Evolutionary conservation across 1,284 basidiomycete genomes (phyloP).

Genomic region (Nidula niveotomentosa): DNA sequence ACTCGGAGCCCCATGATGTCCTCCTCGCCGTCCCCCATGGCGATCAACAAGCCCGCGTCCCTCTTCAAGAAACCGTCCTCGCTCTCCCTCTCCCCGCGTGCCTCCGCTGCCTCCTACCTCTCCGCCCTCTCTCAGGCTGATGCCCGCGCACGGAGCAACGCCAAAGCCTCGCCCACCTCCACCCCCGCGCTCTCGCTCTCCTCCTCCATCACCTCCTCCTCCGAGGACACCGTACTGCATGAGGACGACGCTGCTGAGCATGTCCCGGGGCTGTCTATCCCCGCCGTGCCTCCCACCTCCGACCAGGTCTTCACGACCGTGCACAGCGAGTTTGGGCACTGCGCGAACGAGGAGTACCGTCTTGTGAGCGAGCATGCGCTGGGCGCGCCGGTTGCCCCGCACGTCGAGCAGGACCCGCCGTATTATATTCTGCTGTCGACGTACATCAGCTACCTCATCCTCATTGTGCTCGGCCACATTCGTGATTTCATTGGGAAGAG

Average conservation of each 20-base stretch:
- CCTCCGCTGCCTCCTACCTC: slow-evolving; percentile 70
- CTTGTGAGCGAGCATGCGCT: slow-evolving; percentile 63
- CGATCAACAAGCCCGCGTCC: slow-evolving; percentile 48
- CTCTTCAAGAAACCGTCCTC: slow-evolving; percentile 62
- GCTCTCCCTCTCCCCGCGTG: slow-evolving; percentile 40
- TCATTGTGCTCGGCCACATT: slow-evolving; percentile 90
- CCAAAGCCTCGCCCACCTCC: slow-evolving; percentile 42
- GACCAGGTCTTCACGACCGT: slow-evolving; percentile 74
- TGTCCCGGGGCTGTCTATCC: slow-evolving; percentile 54
- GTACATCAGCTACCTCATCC: slow-evolving; percentile 87
- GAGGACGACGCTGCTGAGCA: slow-evolving; percentile 45
- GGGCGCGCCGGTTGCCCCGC: slow-evolving; percentile 46
- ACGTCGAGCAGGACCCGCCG: slow-evolving; percentile 78
- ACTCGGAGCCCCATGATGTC: slow-evolving; percentile 6
- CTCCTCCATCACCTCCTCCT: slow-evolving; percentile 63
- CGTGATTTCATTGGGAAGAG: slow-evolving; percentile 96
- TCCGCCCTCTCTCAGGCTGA: slow-evolving; percentile 72
- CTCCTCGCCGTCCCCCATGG: slow-evolving; percentile 35
- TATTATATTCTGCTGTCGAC: slow-evolving; percentile 93
- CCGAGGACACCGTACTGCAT: slow-evolving; percentile 60
- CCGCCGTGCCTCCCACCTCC: slow-evolving; percentile 67
- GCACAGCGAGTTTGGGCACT: slow-evolving; percentile 88
- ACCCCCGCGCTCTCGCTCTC: slow-evolving; percentile 72
- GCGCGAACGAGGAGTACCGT: slow-evolving; percentile 70
- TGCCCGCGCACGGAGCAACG: slow-evolving; percentile 46